Percentiles rank a stretch among this genome's conserved stretches.
These are phyloP conservation scores for Leishmania turanica DNA, from an alignment of 208 protist genomes.

Conservation along the genomic window DNA sequence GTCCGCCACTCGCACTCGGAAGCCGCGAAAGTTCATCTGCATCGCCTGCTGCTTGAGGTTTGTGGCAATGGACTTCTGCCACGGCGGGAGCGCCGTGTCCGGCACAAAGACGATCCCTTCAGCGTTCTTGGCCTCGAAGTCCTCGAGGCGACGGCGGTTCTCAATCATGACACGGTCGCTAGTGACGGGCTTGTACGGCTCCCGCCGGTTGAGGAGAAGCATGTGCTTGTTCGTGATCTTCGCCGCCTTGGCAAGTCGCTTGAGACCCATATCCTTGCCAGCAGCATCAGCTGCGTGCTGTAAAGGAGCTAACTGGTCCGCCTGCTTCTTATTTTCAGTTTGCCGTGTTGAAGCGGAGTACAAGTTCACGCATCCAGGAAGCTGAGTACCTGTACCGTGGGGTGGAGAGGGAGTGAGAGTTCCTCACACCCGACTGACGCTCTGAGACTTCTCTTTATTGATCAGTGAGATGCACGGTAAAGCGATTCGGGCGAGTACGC, in stretches of 20 bases:
- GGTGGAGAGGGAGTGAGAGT: neutral
- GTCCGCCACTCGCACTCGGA: constrained; percentile 77
- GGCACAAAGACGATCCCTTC: constrained; percentile 84
- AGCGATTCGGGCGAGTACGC: neutral
- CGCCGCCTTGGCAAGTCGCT: constrained; percentile 39
- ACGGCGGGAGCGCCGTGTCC: constrained; percentile 69
- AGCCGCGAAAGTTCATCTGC: constrained; percentile 67
- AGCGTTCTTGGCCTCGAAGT: constrained; percentile 64
- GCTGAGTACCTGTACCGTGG: neutral
- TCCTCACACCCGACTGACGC: neutral
- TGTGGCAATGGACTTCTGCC: constrained; percentile 56
- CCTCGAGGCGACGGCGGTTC: constrained; percentile 55
- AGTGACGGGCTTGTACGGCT: constrained; percentile 75
- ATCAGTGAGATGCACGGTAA: neutral
- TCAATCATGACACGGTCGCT: constrained; percentile 65
- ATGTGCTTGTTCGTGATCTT: constrained; percentile 60
- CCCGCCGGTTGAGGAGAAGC: constrained; percentile 28
- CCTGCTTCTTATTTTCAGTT: neutral
- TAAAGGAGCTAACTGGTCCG: neutral
- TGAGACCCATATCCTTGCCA: constrained; percentile 23
- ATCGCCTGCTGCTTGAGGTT: constrained; percentile 40
- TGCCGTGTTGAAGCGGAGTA: neutral
- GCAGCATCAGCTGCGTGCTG: neutral
- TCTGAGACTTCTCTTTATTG: neutral
- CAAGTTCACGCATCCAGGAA: neutral